Evolutionary conservation across 257 asterid species (phyloP), one percentile per base, ranked within the genome.

Genomic region (Pogostemon cablin): DNA sequence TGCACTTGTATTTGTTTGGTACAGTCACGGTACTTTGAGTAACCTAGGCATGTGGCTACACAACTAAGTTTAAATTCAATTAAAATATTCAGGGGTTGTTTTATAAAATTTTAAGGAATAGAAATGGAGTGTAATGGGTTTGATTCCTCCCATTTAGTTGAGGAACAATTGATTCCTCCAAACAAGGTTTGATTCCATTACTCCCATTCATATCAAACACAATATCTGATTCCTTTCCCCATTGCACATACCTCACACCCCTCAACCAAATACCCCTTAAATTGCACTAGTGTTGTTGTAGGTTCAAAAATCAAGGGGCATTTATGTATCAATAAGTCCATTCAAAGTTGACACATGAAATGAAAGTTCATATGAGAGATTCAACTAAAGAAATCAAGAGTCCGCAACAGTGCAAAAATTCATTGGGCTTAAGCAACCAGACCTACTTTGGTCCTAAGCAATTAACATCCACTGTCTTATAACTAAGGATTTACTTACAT

Each of bases 381-480:
- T 61, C 49, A 4, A 47, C 43, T 46, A 65, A 43, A 1, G 11
- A 43, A 11, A 47, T 65, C 34, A 32, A 47, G 58, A 38, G 10
- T 47, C 58, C 56, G 8, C 58, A 58, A 61, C 49, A 61, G 7
- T 32, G 9, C 25, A 7, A 59, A 44, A 37, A 54, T 10, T 46
- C 57, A 9, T 35, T 11, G 17, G 9, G 39, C 12, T 52, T 62
- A 37, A 52, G 9, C 35, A 34, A 12, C 44, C 32, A 54, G 64
- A 53, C 42, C 25, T 32, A 35, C 4, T 9, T 44, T 9, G 10
- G 12, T 11, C 61, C 3, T 3, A 34, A 11, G 38, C 60, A 54
- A 32, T 56, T 59, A 64, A 64, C 15, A 6, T 12, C 60, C 39
- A 65, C 60, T 25, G 54, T 52, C 40, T 62, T 32, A 39, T 47